Conservation (phyloP, 2,329 filamentous ascomycete genomes). For the Colletotrichum sp. region DNA sequence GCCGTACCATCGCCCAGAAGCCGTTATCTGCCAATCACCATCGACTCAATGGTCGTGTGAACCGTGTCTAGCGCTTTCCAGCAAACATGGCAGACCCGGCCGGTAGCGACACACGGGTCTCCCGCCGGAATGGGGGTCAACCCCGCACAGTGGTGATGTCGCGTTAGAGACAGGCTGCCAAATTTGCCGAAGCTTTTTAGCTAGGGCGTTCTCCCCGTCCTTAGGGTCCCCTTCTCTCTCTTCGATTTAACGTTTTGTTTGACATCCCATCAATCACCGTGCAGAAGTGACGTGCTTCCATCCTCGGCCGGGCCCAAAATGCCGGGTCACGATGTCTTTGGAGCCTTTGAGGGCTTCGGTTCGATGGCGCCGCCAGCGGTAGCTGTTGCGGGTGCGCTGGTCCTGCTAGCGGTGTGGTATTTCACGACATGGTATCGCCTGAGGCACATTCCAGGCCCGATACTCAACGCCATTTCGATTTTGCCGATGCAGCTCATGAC, state of each 20-base stretch:
- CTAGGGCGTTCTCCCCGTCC: background rate
- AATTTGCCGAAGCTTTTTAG: background rate
- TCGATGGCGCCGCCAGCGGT: background rate
- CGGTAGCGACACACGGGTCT: background rate
- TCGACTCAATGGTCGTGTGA: background rate
- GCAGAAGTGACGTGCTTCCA: background rate
- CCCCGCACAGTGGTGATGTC: background rate
- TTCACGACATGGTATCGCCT: constrained; percentile 30
- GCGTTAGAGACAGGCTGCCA: background rate
- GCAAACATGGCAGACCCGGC: background rate
- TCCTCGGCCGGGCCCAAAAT: background rate
- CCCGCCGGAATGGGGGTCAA: background rate
- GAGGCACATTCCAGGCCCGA: constrained; percentile 35
- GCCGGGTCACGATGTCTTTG: background rate
- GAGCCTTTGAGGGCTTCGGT: background rate
- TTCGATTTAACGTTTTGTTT: background rate
- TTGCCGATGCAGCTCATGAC: constrained; percentile 28
- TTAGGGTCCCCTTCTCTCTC: background rate
- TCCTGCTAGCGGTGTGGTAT: background rate
- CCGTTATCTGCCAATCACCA: background rate
- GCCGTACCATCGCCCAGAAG: no score
- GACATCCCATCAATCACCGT: background rate
- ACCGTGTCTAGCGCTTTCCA: background rate
- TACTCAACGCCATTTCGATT: constrained; percentile 33
- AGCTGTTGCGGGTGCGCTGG: background rate